Base-by-base conservation (phyloP, 495 filamentous ascomycete genomes). In the Tuber calosporum region DNA sequence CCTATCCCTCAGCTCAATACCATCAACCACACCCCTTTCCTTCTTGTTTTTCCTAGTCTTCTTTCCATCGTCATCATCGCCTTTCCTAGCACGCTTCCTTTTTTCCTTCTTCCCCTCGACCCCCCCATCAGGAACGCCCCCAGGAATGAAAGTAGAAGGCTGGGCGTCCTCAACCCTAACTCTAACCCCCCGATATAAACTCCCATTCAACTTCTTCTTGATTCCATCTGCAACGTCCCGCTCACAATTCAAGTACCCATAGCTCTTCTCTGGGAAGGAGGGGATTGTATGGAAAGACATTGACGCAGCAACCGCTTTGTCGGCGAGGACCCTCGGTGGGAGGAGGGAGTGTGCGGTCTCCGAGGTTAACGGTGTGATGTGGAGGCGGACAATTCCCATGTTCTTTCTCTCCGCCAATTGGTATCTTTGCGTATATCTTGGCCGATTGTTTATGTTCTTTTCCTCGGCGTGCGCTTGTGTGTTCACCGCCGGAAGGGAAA, bases 141-240 rank as follows among this genome's bases (percentile, higher is more conserved):
- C 53, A 26, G 75, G 74, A 17, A 72, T 30, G 70, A 70, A 72
- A 26, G 66, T 71, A 68, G 86, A 83, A 1, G 91, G 89, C 22
- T 87, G 87, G 26, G 95, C 94, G 26, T 88, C 86, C 76, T 97
- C 92, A 43, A 99, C 87, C 67, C 88, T 87, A 74, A 98, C 88
- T 82, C 97, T 98, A 62, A 87, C 85, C 42, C 95, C 95, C 73
- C 90, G 96, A 37, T 98, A 83, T 20, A 93, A 90, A 7, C 90
- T 87, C 13, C 94, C 94, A 84, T 97, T 91, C n/a, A 98, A 86
- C 81, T 96, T 97, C 85, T 93, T 94, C 82, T 90, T 91, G 40
- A 98, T 84, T 80, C 93, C 96, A 4, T 94, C 90, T 7, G 93
- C 95, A 75, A 95, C 93, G 83, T 89, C 87, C 2, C 80, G 82